Conservation (phyloP, 2,329 filamentous ascomycete genomes). For the Pseudogymnoascus sp. region DNA sequence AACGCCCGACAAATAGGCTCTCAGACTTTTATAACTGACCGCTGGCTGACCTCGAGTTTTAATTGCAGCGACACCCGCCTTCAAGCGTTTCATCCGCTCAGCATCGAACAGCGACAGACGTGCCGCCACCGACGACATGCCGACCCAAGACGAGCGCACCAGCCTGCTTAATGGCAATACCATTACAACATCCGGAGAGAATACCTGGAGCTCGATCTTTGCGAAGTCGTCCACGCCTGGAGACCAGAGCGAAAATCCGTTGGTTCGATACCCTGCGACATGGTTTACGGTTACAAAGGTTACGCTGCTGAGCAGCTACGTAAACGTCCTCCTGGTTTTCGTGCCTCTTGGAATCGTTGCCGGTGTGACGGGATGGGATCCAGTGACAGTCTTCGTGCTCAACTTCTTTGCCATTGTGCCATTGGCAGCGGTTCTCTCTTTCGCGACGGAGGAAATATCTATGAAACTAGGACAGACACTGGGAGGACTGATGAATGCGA, state of each 20-base stretch:
- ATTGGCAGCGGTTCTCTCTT: conserved; percentile 46
- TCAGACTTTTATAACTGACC: not conserved
- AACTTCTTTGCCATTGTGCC: conserved; percentile 56
- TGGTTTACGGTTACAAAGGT: conserved; percentile 25
- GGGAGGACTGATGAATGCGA: conserved; percentile 48
- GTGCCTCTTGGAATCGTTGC: conserved; percentile 73
- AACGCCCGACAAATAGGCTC: not conserved
- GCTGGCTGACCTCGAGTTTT: not conserved
- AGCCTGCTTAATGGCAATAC: conserved; percentile 19
- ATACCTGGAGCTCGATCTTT: conserved; percentile 17
- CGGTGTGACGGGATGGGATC: conserved; percentile 42
- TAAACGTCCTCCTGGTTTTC: conserved; percentile 73
- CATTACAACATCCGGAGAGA: conserved; percentile 15
- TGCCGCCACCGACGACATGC: conserved; percentile 11
- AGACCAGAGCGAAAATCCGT: conserved; percentile 23
- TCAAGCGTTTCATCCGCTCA: not conserved
- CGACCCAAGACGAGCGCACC: conserved; percentile 20
- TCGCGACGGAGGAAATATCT: conserved; percentile 51
- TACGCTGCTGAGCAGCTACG: conserved; percentile 35
- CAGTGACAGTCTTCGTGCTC: conserved; percentile 49
- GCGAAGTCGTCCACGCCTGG: conserved; percentile 24
- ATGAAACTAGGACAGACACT: conserved; percentile 49
- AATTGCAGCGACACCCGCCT: not conserved
- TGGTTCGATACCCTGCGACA: conserved; percentile 23
- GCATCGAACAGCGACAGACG: not conserved